Base-by-base conservation (phyloP, 2,329 filamentous ascomycete species). In the Neofusicoccum sp. region DNA sequence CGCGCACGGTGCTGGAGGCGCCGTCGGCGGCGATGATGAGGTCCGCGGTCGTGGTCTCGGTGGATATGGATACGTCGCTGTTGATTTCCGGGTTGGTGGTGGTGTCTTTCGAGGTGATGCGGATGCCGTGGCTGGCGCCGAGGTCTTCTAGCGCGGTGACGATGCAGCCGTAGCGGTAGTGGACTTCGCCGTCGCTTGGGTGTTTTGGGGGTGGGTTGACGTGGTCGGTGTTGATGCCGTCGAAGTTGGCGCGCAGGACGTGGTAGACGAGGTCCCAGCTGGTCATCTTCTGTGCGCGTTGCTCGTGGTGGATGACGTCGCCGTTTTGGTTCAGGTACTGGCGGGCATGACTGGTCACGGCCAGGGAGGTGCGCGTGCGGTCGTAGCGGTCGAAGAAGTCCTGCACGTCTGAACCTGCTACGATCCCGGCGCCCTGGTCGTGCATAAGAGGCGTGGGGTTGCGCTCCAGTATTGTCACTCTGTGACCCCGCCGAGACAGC, bases 211-310 rank as follows among this genome's bases (percentile, higher is more conserved):
- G 70, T 4, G 45, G 11, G 6, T 67, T 44, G 53, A 68, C 70
- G 41, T 71, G 71, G 4, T 53, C 61, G 34, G 66, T 71, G 53
- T 67, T 51, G n/a, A 70, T 58, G 20, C 68, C 69, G 47, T 73
- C 70, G 14, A 71, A 66, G 30, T 71, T 72, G 2, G 69, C 69
- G 12, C 71, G 63, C 11, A 73, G 62, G 24, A 73, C 67, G 45
- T 71, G 65, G 56, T 71, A 73, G 3, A 68, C 66, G n/a, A 72
- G 62, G 56, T 71, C 70, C 70, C 71, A 73, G 60, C 70, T 73
- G 26, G 70, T 73, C 70, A 72, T 73, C 28, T 71, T 71, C 62
- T 72, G 70, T n/a, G 64, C 62, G 64, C 68, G 67, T 14, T 72
- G 67, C 57, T 69, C 65, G 36, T 63, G 63, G 31, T 71, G 67